Evolutionary conservation across 441 rosid species (phyloP), one percentile per base, ranked within the genome.

Genomic region (Manihot esculenta): DNA sequence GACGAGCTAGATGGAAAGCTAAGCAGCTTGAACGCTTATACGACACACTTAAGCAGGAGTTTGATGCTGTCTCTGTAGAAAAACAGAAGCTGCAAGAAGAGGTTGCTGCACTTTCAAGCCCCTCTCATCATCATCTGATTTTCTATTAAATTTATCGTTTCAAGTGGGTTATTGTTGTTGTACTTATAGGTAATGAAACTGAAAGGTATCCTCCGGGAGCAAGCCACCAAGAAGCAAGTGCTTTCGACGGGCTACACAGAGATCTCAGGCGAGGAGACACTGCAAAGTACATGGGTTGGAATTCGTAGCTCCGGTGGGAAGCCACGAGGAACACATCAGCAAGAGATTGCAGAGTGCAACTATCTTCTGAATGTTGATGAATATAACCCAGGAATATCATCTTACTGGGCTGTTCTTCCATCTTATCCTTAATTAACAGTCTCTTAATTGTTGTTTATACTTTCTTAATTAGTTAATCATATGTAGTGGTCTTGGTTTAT

Each of bases 1-100:
- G 93, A 60, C 91, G 97, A 24, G 97, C 99, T 3, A 78, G 99
- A 47, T 94, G 99, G 97, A 94, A 94, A 80, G 80, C 91, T 26
- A 92, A 94, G 84, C 89, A 90, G 75, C 91, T 92, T 5, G 97
- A 88, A 73, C 84, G 83, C 70, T 82, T 88, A 27, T 94, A 92
- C 20, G 87, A 90, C 68, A 53, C 86, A 0, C 92, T 94, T 53
- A 88, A 87, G 74, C 87, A 80, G 56, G 93, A 92, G 59, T 89
- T 72, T 13, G 90, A 89, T 51, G 74, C 56, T 62, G 82, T 94
- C 64, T 84, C 84, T 38, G 76, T 77, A 78, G 97, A 94, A 76
- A 94, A 92, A 47, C 80, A 76, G 68, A 81, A 81, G 77, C 93
- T 92, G 70, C 88, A 90, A 78, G 93, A 92, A 30, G 98, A 92